Evolutionary conservation across 495 filamentous ascomycete species (phyloP).

Genomic region (Bombardia bombarda): DNA sequence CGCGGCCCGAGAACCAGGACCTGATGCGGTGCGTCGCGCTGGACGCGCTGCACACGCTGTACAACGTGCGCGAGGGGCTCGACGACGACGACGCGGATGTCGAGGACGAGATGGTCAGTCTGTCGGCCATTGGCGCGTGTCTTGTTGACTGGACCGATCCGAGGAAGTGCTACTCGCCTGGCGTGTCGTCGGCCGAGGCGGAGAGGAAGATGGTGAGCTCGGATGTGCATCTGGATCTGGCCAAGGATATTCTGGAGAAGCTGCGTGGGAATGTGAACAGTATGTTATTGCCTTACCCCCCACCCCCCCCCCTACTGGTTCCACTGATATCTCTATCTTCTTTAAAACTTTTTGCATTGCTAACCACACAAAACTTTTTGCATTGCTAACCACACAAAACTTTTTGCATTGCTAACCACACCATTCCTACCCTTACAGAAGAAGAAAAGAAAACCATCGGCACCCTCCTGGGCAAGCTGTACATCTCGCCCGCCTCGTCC

Average conservation of each 20-base stretch:
- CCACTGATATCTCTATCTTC: no score
- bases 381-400: slow-evolving; percentile 14
- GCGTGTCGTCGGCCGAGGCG: slow-evolving; percentile 43
- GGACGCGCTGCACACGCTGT: slow-evolving; percentile 56
- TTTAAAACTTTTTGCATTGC: slow-evolving; percentile 8
- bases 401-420: slow-evolving; percentile 21
- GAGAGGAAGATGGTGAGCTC: slow-evolving; percentile 53
- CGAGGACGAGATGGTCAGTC: slow-evolving; percentile 71
- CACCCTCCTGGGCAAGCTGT: slow-evolving; percentile 72
- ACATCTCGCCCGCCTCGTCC: slow-evolving; percentile 55
- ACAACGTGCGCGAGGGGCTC: slow-evolving; percentile 58
- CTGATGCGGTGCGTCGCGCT: slow-evolving; percentile 67
- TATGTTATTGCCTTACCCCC: slow-evolving; percentile 36
- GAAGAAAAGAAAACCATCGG: slow-evolving; percentile 83
- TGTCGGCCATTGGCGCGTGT: slow-evolving; percentile 66
- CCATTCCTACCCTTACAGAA: slow-evolving; percentile 34
- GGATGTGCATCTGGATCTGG: slow-evolving; percentile 62
- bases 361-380: neutral
- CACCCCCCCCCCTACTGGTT: slow-evolving; percentile 13
- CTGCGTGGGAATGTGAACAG: slow-evolving; percentile 46
- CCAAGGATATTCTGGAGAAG: slow-evolving; percentile 52
- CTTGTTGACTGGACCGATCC: slow-evolving; percentile 95
- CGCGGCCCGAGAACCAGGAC: slow-evolving; percentile 66
- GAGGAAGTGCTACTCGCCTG: slow-evolving; percentile 69
- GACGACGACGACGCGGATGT: slow-evolving; percentile 76